Base-by-base conservation (phyloP, 306 rosid species). In the Ceratonia siliqua region DNA sequence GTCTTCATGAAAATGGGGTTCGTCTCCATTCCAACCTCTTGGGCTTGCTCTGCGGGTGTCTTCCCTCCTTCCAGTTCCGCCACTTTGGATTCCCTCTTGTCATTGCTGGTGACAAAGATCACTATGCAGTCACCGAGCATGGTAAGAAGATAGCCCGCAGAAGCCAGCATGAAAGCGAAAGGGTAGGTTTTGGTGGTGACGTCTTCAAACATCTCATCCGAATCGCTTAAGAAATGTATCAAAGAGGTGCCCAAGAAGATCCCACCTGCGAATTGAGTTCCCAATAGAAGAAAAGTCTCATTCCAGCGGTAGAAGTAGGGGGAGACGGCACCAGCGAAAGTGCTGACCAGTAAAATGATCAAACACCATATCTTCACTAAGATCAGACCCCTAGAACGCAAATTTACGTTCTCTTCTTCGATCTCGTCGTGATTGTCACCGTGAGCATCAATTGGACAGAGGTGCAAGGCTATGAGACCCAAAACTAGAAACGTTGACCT, bases 141-240 rank as follows among this genome's bases (percentile, higher is more conserved):
- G 33, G 97, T 92, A 28, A 89, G 27, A 61, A 92, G 89, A 36
- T 88, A 92, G 0, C 93, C 96, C 1, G 46, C 48, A 5, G 87
- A 82, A 0, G 97, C 93, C 2, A 92, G 75, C 97, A 92, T 88
- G 78, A 79, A 92, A 3, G 96, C 75, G 35, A 92, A 92, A 78
- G 96, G 96, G 73, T 89, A 90, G 0, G 87, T 35, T 24, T 92
- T 88, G 0, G 76, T 33, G n/a, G 94, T 88, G 15, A 92, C 89
- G 4, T 79, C 86, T 5, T 14, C 39, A 33, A 92, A 90, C 0
- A 81, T 77, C n/a, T 5, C 78, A 8, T 14, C 24, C 0, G 97
- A 65, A 68, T 92, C 97, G 30, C 96, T 85, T 90, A 90, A 70
- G 84, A 90, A 92, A 76, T 92, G 96, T 59, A 85, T 92, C 83